phyloP scores from a whole-genome alignment of 371 early-diverging fungal genomes.

The Mucor indicus region DNA sequence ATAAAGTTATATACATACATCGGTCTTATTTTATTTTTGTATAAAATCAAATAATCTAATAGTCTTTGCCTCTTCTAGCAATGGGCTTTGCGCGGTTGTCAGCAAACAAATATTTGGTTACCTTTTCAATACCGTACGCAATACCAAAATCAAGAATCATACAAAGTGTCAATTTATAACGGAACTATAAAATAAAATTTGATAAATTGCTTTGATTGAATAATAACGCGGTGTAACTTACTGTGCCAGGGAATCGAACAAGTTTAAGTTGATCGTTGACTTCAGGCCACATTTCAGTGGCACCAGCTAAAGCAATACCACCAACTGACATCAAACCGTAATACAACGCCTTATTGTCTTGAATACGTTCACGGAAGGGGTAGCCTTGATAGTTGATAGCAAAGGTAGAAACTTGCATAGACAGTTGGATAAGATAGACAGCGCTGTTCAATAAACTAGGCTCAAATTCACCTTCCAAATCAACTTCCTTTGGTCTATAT shows the following conservation, averaged over 20 bases:
- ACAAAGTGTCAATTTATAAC: constrained; percentile 59
- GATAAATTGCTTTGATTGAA: constrained; percentile 46
- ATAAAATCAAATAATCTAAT: too few species aligned
- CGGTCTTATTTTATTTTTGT: too few species aligned
- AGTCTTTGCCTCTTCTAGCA: constrained; percentile 30
- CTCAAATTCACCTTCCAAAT: constrained; percentile 89
- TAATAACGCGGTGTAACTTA: constrained; percentile 42
- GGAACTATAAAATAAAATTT: constrained; percentile 47
- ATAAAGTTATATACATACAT: too few species aligned
- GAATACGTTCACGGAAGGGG: constrained; percentile 98
- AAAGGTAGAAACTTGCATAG: constrained; percentile 99
- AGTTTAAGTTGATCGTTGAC: constrained; percentile 90
- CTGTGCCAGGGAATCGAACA: constrained; percentile 86
- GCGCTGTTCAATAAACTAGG: constrained; percentile 97
- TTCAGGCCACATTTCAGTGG: constrained; percentile 85
- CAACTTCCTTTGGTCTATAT: constrained; percentile 70
- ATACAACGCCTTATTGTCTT: constrained; percentile 93
- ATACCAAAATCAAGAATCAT: constrained; percentile 75
- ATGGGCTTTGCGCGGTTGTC: constrained; percentile 72
- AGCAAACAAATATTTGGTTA: constrained; percentile 61
- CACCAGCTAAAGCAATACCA: constrained; percentile 84
- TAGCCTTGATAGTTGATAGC: constrained; percentile 98
- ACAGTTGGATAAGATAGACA: constrained; percentile 93
- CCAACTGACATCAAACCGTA: constrained; percentile 87
- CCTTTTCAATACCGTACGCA: constrained; percentile 67